These are phyloP conservation scores for Monosporascus sp. DNA, from an alignment of 2,329 filamentous ascomycete genomes.

Conservation along the genomic window DNA sequence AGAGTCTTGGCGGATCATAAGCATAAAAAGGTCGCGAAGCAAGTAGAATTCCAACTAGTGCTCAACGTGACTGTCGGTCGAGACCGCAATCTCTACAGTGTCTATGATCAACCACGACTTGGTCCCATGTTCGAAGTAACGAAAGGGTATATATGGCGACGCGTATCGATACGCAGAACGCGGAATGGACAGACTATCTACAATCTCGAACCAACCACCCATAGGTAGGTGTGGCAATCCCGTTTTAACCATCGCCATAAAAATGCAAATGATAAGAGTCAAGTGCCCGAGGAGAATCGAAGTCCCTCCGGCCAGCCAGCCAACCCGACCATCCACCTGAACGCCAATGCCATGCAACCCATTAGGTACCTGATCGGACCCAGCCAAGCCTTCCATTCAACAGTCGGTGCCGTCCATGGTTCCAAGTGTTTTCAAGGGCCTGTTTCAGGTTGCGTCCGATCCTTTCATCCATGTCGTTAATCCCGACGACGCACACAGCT, in stretches of 20 bases:
- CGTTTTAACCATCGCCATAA: neutral
- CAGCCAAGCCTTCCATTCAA: neutral
- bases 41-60: too few species aligned
- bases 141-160: neutral
- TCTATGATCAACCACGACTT: too few species aligned
- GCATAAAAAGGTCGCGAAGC: too few species aligned
- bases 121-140: too few species aligned
- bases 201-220: neutral
- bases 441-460: too few species aligned
- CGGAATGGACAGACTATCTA: neutral
- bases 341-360: neutral
- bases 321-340: neutral
- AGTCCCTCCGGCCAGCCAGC: neutral
- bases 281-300: neutral
- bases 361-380: neutral
- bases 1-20: too few species aligned
- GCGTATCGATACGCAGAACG: neutral
- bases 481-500: neutral
- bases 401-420: neutral
- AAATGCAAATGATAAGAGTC: neutral
- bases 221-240: neutral
- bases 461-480: too few species aligned
- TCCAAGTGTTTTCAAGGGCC: too few species aligned
- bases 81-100: too few species aligned
- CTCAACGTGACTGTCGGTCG: too few species aligned